phyloP scores from a whole-genome alignment of 371 early-diverging fungal species.

The Conidiobolus incongruus region DNA sequence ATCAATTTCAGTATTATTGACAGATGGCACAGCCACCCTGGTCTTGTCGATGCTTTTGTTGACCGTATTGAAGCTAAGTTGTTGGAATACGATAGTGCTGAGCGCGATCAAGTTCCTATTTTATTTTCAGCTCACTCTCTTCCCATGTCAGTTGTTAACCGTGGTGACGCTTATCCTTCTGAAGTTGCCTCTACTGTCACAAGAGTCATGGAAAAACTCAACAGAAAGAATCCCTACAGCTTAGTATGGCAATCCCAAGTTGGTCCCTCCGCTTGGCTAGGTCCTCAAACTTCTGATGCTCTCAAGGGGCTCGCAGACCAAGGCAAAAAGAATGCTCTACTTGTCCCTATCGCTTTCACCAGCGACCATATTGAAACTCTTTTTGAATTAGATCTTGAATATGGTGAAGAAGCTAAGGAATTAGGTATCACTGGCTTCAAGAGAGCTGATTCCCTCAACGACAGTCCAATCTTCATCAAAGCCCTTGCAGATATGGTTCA shows the following conservation, averaged over 20 bases:
- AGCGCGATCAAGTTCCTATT: conserved; percentile 46
- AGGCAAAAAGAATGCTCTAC: conserved; percentile 52
- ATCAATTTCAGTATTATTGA: conserved; percentile 85
- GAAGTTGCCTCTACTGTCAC: conserved; percentile 87
- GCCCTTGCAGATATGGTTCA: conserved; percentile 75
- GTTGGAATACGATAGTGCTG: conserved; percentile 30
- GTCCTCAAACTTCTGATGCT: conserved; percentile 69
- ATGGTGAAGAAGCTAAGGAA: conserved; percentile 65
- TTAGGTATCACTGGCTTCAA: conserved; percentile 56
- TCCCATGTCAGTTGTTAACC: conserved; percentile 79
- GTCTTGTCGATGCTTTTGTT: conserved; percentile 64
- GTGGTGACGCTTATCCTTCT: conserved; percentile 72
- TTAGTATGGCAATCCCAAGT: conserved; percentile 93
- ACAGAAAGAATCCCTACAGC: conserved; percentile 56
- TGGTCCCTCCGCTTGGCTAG: conserved; percentile 85
- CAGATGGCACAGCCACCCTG: conserved; percentile 76
- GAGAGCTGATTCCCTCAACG: conserved; percentile 79
- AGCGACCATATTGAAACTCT: conserved; percentile 92
- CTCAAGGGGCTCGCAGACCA: conserved; percentile 47
- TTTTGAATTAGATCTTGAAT: conserved; percentile 84
- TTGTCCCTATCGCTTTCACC: conserved; percentile 88
- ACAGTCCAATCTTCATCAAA: conserved; percentile 60
- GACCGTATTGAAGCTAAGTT: conserved; percentile 46
- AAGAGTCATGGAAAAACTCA: conserved; percentile 52
- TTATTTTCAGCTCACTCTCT: conserved; percentile 92